These are phyloP conservation scores for Petunia axillaris DNA, from an alignment of 257 asterid species.

Conservation along the genomic window DNA sequence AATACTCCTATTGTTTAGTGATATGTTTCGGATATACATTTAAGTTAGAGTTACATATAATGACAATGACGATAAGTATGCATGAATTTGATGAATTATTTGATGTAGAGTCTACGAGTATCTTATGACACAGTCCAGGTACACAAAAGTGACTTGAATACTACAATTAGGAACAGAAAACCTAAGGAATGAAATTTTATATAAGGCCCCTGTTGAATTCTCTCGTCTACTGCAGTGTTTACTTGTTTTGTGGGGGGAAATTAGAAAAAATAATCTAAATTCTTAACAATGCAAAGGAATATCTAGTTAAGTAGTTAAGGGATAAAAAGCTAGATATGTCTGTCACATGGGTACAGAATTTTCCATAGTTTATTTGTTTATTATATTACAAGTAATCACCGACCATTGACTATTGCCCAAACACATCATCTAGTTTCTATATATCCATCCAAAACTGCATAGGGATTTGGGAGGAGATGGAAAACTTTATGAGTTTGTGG, in stretches of 20 bases:
- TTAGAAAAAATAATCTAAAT: neutral
- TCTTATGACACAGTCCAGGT: no score
- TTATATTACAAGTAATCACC: conserved; percentile 22
- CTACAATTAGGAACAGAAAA: no score
- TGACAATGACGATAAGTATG: no score
- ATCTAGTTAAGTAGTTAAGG: neutral
- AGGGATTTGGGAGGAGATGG: conserved; percentile 18
- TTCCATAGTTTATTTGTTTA: conserved; percentile 1
- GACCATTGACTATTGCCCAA: conserved; percentile 23
- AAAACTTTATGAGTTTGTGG: neutral
- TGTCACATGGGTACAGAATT: conserved; percentile 24
- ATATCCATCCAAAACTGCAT: conserved; percentile 21
- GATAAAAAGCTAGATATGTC: conserved; percentile 19
- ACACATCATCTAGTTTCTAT: neutral
- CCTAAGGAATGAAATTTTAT: no score
- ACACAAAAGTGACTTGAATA: no score
- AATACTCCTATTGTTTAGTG: no score
- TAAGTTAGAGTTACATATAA: no score
- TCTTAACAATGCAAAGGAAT: neutral
- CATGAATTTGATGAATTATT: no score
- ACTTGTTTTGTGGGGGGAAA: neutral
- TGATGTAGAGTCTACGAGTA: no score
- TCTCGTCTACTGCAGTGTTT: no score
- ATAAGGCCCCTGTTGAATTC: no score
- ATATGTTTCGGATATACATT: no score